Percentiles rank a stretch among this genome's conserved stretches.
phyloP scores from a whole-genome alignment of 208 protist genomes.

The Leishmania aethiopica region DNA sequence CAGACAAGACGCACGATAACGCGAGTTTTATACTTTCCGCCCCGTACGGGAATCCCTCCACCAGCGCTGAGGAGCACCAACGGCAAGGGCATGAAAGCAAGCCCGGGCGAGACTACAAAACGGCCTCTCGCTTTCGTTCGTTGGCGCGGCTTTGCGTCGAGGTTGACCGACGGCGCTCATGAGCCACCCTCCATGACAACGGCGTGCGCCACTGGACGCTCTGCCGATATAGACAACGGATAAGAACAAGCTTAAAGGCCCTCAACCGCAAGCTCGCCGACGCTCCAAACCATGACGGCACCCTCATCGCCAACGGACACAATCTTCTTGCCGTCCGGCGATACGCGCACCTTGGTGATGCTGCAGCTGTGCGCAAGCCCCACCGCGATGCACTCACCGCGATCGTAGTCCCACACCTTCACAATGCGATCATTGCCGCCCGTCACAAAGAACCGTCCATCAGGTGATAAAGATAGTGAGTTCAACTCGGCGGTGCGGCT shows the following conservation, averaged over 20 bases:
- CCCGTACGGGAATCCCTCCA: neutral
- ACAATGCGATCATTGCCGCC: constrained; percentile 93
- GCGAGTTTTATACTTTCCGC: neutral
- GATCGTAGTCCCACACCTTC: constrained; percentile 96
- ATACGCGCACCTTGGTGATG: constrained; percentile 92
- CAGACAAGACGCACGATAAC: neutral
- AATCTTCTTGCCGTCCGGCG: constrained; percentile 89
- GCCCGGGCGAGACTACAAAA: neutral
- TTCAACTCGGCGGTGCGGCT: constrained; percentile 93
- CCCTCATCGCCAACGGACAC: constrained; percentile 94
- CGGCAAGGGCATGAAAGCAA: neutral
- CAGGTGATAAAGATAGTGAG: constrained; percentile 84
- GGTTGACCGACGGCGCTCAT: neutral
- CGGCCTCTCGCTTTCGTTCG: neutral
- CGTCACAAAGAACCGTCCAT: constrained; percentile 91
- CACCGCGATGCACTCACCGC: constrained; percentile 84
- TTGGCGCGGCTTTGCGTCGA: neutral
- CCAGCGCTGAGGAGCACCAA: neutral
- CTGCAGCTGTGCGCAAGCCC: constrained; percentile 94
- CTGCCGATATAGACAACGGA: neutral
- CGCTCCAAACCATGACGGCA: constrained; percentile 94
- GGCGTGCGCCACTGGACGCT: neutral
- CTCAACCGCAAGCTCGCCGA: constrained; percentile 55
- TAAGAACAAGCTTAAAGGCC: constrained; percentile 17
- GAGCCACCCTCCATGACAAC: neutral